phyloP scores from a whole-genome alignment of 192 early-diverging fungal species.

The Kickxella alabastrina region DNA sequence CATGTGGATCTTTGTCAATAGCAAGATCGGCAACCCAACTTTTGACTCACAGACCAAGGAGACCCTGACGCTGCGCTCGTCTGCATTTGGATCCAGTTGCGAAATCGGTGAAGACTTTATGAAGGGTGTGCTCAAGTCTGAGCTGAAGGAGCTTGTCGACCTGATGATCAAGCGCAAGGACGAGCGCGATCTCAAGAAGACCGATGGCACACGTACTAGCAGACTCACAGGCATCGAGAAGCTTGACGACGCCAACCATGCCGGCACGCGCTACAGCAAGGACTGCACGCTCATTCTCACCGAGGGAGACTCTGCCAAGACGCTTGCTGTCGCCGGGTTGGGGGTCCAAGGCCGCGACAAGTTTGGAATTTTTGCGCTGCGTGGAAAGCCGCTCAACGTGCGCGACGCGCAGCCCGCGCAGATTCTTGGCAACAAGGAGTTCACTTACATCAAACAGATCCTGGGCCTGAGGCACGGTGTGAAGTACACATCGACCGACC shows the following conservation, averaged over 20 bases:
- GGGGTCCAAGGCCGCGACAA: constrained; percentile 83
- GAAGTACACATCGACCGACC: constrained; percentile 65
- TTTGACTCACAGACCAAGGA: constrained; percentile 99
- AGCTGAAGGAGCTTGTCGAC: constrained; percentile 78
- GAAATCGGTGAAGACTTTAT: constrained; percentile 72
- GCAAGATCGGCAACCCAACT: constrained; percentile 85
- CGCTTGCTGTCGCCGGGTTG: constrained; percentile 81
- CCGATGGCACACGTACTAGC: constrained; percentile 69
- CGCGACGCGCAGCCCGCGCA: constrained; percentile 71
- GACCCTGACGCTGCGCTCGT: constrained; percentile 75
- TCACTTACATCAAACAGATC: constrained; percentile 85
- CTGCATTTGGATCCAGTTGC: constrained; percentile 80
- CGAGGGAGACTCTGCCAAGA: constrained; percentile 95
- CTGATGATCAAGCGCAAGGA: constrained; percentile 67
- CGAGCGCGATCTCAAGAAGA: constrained; percentile 77
- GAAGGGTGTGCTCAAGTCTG: constrained; percentile 78
- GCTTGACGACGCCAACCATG: constrained; percentile 92
- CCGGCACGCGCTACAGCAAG: constrained; percentile 66
- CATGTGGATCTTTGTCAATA: constrained; percentile 93
- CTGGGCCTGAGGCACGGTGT: constrained; percentile 86
- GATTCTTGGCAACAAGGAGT: constrained; percentile 82
- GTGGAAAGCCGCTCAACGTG: constrained; percentile 96
- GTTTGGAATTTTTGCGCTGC: constrained; percentile 93
- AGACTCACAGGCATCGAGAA: constrained; percentile 79
- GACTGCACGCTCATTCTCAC: constrained; percentile 95